phyloP scores from a whole-genome alignment of 2,329 filamentous ascomycete species.

The Blastomyces parvus region DNA sequence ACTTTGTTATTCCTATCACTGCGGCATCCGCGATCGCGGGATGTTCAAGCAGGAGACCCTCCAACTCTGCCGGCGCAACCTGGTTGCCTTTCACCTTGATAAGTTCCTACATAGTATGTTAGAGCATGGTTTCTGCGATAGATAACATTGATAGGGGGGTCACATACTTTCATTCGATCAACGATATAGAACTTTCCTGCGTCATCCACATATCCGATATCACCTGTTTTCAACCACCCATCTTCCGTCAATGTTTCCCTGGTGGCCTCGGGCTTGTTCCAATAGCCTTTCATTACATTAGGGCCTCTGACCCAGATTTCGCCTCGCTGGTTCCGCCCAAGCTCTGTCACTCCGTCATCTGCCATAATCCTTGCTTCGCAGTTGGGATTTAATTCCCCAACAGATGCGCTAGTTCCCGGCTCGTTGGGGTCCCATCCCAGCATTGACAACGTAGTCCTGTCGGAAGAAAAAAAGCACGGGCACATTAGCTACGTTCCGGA shows the following conservation, averaged over 20 bases:
- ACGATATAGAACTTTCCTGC: slow-evolving; percentile 55
- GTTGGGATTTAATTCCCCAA: slow-evolving; percentile 63
- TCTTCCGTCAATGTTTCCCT: slow-evolving; percentile 51
- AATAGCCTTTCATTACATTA: slow-evolving; percentile 68
- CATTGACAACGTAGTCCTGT: slow-evolving; percentile 55
- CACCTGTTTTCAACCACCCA: slow-evolving; percentile 63
- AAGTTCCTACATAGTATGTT: slow-evolving; percentile 38
- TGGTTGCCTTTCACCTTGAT: slow-evolving; percentile 56
- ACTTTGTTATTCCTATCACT: slow-evolving; percentile 54
- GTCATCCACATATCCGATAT: slow-evolving; percentile 55
- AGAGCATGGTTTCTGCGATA: neutral
- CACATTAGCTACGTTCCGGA: neutral
- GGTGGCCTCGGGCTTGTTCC: slow-evolving; percentile 60
- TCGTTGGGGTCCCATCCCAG: slow-evolving; percentile 54
- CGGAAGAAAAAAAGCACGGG: neutral
- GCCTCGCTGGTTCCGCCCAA: slow-evolving; percentile 49
- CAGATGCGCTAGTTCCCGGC: slow-evolving; percentile 38
- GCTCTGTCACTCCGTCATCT: slow-evolving; percentile 36
- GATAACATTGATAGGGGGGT: neutral
- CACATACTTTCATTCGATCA: slow-evolving; percentile 58
- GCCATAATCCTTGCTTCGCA: slow-evolving; percentile 58
- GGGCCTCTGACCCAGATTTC: slow-evolving; percentile 67
- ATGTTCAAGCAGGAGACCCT: slow-evolving; percentile 49
- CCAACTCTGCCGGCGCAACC: slow-evolving; percentile 52
- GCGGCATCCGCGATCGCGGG: slow-evolving; percentile 53